phyloP scores from a whole-genome alignment of 2,329 filamentous ascomycete genomes.

The Scedosporium minutisporum region DNA sequence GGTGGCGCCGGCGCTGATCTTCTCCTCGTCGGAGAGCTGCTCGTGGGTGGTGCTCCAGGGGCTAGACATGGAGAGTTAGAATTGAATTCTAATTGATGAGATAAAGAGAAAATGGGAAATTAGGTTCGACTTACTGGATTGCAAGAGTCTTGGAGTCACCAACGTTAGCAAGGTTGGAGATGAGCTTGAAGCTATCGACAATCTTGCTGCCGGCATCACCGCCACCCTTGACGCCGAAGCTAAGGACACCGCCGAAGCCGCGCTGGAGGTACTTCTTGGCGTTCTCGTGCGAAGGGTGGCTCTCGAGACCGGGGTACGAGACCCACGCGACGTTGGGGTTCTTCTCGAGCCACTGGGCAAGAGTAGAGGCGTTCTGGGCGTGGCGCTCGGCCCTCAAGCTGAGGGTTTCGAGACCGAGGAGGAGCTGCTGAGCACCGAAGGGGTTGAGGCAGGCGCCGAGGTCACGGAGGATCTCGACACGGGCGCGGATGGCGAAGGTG shows the following conservation, averaged over 20 bases:
- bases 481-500: conserved; percentile 73
- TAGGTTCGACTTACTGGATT: conserved; percentile 51
- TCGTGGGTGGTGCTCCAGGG: conserved; percentile 94
- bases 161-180: conserved; percentile 93
- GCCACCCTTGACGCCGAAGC: conserved; percentile 87
- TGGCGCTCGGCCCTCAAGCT: conserved; percentile 80
- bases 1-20: conserved; percentile 69
- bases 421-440: conserved; percentile 84
- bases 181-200: conserved; percentile 89
- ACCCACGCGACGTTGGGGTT: conserved; percentile 86
- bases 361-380: conserved; percentile 67
- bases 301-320: conserved; percentile 80
- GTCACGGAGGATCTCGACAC: conserved; percentile 85
- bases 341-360: conserved; percentile 75
- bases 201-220: conserved; percentile 74
- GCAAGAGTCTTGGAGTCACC: conserved; percentile 92
- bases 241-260: conserved; percentile 84
- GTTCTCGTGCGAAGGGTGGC: conserved; percentile 66
- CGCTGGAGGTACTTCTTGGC: conserved; percentile 81
- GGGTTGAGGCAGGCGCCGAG: conserved; percentile 76
- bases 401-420: conserved; percentile 83
- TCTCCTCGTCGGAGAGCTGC: conserved; percentile 79
- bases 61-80: conserved; percentile 15
- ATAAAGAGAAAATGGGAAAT: neutral
- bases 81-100: neutral